Base-by-base conservation (phyloP, 352 stramenopile species). In the Phytophthora pseudosyringae region DNA sequence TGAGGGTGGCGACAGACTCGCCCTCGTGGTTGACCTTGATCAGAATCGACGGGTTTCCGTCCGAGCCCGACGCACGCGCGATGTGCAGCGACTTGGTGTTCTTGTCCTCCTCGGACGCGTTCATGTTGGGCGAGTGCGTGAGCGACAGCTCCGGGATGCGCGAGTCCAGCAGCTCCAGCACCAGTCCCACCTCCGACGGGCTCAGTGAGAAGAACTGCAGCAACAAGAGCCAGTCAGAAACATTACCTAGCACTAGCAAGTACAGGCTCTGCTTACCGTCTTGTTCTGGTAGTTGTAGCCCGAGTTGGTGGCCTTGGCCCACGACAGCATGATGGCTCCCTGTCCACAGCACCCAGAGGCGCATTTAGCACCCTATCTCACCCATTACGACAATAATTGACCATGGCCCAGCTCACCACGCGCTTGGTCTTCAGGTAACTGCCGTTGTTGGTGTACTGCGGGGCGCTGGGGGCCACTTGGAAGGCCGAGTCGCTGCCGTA, bases 381-480 rank as follows among this genome's bases (percentile, higher is more conserved):
- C 8, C 9, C 15, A 3, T 25, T 16, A 25, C 57, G 9, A 39
- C 4, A 4, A 3, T 16, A 36, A 38, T 15, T 18, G 59, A 6
- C 15, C 4, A 3, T 11, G 4, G 40, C 3, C 40, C 6, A 52
- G 49, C 59, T 76, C 29, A 94, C 86, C 41, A 81, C 58, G 3
- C 86, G 86, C 73, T 94, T 94, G 28, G 78, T 90, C 76, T 93
- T 94, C 48, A 95, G 59, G 67, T 95, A 95, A 38, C 71, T 88
- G 1, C 86, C 83, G n/a, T 46, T 45, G 36, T 64, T 73, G 25
- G 59, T 75, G 78, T 95, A 95, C 57, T 88, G 80, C 25, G 86
- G 82, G 15, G 83, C 71, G 21, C 71, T 81, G 12, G 86, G 86
- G 48, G 83, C 70, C 51, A 88, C 83, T 61, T 94, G 86, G 68